Evolutionary conservation across 2,329 filamentous ascomycete species (phyloP), one percentile per base, ranked within the genome.

Genomic region (Epichloe sp.): DNA sequence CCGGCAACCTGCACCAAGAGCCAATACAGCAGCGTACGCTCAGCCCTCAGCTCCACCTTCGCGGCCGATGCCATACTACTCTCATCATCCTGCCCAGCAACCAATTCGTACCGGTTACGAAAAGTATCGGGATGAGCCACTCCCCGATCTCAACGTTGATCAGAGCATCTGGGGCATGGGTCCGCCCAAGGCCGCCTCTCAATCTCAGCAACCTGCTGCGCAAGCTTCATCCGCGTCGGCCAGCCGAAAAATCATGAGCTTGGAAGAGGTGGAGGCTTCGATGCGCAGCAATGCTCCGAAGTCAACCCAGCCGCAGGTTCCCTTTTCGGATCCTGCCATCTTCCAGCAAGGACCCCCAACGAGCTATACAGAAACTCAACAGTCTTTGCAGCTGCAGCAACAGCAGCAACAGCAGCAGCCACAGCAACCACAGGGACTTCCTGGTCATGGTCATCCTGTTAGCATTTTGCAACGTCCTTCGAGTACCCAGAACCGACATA

Each of bases 261-360:
- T 98, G 62, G 93, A 97, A 65, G 93, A 98, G 71, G 90, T 98
- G 19, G 93, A 98, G 70, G 91, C 91, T 50, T 83, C 88, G 56
- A 90, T 98, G 84, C 81, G 86, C 54, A 76, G 79, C 36, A 84
- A 90, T 58, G 70, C 79, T 35, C 77, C 79, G 59, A 76, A 75
- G 55, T 69, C 72, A 11, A 60, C 69, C 11, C 64, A 57, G 34
- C 14, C 55, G 17, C 62, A 69, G 51, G 63, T 67, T 7, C 57
- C 67, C 17, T 61, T 65, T 38, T 63, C 65, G 17, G 60, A 70
- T 36, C 59, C 63, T 54, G 38, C 58, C 55, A 44, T 59, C 6
- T 62, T 63, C 48, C 57, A 60, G 37, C 63, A 64, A 21, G 54
- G 47, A 12, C 44, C 54, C 1, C 54, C 57, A 47, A 47, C 62